A percentile compares a stretch with the other conserved stretches of the same genome.
These are phyloP conservation scores for Tetradesmus obliquus DNA, from an alignment of 139 green algal genomes.

Conservation along the genomic window DNA sequence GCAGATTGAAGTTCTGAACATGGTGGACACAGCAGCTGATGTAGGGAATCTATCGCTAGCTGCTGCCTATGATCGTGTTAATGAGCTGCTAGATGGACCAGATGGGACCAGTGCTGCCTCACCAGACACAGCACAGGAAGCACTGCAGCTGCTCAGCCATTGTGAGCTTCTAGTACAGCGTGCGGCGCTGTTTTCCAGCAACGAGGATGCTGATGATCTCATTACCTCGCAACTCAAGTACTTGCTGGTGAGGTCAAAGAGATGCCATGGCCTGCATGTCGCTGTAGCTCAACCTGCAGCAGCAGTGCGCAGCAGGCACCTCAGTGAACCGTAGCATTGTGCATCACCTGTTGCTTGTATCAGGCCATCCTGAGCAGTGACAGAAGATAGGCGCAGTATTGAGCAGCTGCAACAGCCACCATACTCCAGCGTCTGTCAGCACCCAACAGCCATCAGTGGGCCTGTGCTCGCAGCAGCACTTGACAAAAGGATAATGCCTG, in stretches of 20 bases:
- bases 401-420: too few relatives aligned
- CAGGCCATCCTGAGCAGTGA: too few relatives aligned
- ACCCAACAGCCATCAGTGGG: too few relatives aligned
- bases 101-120: background rate
- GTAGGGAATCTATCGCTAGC: background rate
- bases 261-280: background rate
- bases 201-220: slow-evolving; percentile 83
- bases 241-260: slow-evolving; percentile 56
- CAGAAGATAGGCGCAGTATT: too few relatives aligned
- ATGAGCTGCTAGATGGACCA: background rate
- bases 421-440: too few relatives aligned
- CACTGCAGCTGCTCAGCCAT: background rate
- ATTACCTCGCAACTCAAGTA: slow-evolving; percentile 73
- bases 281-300: background rate
- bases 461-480: too few relatives aligned
- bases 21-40: background rate
- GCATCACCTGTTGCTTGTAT: too few relatives aligned
- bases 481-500: too few relatives aligned
- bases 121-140: background rate
- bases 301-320: too few relatives aligned
- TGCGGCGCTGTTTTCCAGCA: slow-evolving; percentile 77
- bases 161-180: slow-evolving; percentile 38
- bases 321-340: too few relatives aligned
- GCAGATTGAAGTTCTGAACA: background rate
- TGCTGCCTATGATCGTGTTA: slow-evolving; percentile 3